Percentiles rank a stretch among this genome's conserved stretches.
Evolutionary conservation across 1,284 basidiomycete species (phyloP).

Genomic region (Rhodotorula sp.): DNA sequence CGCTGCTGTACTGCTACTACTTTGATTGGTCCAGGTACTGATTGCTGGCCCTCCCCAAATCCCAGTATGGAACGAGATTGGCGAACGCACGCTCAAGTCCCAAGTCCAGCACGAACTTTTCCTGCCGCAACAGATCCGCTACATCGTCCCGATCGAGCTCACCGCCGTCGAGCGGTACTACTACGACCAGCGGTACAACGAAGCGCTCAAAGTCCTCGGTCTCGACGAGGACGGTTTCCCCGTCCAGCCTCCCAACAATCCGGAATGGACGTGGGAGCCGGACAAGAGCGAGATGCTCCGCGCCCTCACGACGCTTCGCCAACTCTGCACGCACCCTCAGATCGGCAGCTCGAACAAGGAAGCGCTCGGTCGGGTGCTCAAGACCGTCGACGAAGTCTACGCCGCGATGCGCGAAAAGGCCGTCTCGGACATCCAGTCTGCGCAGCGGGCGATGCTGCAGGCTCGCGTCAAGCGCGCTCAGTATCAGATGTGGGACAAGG

Average conservation of each 20-base stretch:
- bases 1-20: background rate
- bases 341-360: slow-evolving; percentile 14
- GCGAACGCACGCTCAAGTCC: slow-evolving; percentile 41
- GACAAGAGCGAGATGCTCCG: slow-evolving; percentile 33
- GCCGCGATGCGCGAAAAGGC: slow-evolving; percentile 34
- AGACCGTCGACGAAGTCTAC: slow-evolving; percentile 43
- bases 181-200: slow-evolving; percentile 35
- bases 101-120: slow-evolving; percentile 40
- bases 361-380: slow-evolving; percentile 28
- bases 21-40: background rate
- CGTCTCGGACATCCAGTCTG: slow-evolving; percentile 29
- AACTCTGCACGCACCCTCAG: slow-evolving; percentile 33
- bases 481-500: slow-evolving; percentile 32
- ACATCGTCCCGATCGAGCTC: slow-evolving; percentile 42
- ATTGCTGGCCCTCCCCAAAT: too few relatives aligned
- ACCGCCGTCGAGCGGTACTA: slow-evolving; percentile 39
- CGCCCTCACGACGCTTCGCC: slow-evolving; percentile 33
- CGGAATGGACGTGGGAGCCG: slow-evolving; percentile 5
- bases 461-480: slow-evolving; percentile 36
- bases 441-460: slow-evolving; percentile 26
- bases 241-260: background rate
- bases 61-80: slow-evolving; percentile 39
- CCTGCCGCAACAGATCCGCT: slow-evolving; percentile 38
- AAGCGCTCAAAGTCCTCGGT: slow-evolving; percentile 35
- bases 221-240: slow-evolving; percentile 30